phyloP scores from a whole-genome alignment of 2,329 filamentous ascomycete species.

The Xylaria sp. region DNA sequence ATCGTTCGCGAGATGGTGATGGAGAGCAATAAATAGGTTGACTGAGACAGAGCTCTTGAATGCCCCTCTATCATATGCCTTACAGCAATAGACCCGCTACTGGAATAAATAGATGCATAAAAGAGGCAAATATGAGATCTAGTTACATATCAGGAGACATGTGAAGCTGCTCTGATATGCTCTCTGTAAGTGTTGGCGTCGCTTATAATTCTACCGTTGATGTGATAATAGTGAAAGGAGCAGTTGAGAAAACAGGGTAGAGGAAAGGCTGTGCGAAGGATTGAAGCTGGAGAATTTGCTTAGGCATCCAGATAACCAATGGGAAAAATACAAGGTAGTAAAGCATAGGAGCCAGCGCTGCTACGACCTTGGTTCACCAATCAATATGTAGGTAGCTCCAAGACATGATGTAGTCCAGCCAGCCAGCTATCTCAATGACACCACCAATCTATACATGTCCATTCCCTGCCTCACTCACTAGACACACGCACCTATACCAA shows the following conservation, averaged over 20 bases:
- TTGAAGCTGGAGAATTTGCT: background rate
- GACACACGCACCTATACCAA: background rate
- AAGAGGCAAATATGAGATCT: background rate
- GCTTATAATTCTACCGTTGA: too few relatives aligned
- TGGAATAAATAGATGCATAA: background rate
- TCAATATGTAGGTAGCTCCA: background rate
- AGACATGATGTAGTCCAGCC: background rate
- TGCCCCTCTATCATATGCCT: slow-evolving; percentile 8
- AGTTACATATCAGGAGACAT: background rate
- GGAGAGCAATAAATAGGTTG: slow-evolving; percentile 32
- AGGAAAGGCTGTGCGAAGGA: background rate
- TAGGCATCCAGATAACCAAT: background rate
- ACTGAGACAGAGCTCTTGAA: background rate
- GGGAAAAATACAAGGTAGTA: background rate
- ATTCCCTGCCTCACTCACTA: background rate
- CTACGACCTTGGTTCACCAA: slow-evolving; percentile 14
- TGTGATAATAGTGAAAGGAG: too few relatives aligned
- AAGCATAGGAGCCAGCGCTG: background rate
- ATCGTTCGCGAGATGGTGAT: slow-evolving; percentile 23
- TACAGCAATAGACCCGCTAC: background rate
- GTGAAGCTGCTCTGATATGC: background rate
- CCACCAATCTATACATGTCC: background rate
- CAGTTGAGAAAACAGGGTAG: background rate
- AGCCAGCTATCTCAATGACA: background rate
- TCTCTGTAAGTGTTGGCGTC: background rate